Conservation (phyloP, 2,329 filamentous ascomycete species). For the Pseudocercospora fuligena region DNA sequence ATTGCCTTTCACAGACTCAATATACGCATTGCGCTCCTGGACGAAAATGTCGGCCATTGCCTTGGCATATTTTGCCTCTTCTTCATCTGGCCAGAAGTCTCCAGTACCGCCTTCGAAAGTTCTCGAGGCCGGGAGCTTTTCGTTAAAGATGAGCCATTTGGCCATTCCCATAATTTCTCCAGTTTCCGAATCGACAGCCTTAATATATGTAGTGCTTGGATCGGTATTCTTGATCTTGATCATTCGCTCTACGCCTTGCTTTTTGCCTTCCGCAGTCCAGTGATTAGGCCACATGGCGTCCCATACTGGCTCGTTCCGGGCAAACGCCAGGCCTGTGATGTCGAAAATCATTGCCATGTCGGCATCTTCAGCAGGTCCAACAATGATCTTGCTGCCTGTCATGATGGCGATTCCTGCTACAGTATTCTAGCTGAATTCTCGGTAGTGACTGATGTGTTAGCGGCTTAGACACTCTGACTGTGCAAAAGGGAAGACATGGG, state of each 20-base stretch:
- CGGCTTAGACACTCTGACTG: conserved; percentile 22
- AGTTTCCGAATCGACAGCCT: conserved; percentile 36
- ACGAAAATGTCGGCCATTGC: conserved; percentile 32
- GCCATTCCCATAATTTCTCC: conserved; percentile 39
- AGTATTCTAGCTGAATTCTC: background rate
- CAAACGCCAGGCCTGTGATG: conserved; percentile 37
- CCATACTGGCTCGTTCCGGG: conserved; percentile 36
- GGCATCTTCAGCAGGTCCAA: conserved; percentile 32
- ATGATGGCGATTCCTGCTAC: background rate
- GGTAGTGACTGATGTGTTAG: background rate
- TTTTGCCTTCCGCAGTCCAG: conserved; percentile 33
- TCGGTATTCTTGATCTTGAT: conserved; percentile 27
- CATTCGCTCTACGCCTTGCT: conserved; percentile 34
- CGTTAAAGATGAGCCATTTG: conserved; percentile 39
- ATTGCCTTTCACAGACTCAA: conserved; percentile 33
- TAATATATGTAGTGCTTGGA: conserved; percentile 35
- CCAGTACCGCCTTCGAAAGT: conserved; percentile 12
- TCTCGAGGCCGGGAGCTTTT: conserved; percentile 23
- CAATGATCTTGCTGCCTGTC: conserved; percentile 21
- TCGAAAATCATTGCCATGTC: conserved; percentile 40
- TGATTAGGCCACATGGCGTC: conserved; percentile 36
- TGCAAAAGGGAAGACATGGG: background rate
- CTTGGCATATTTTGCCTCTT: conserved; percentile 30
- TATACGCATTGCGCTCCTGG: conserved; percentile 29
- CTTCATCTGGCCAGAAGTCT: conserved; percentile 30